Base-by-base conservation (phyloP, 2,329 filamentous ascomycete genomes). In the Penicillium hesseltinei region DNA sequence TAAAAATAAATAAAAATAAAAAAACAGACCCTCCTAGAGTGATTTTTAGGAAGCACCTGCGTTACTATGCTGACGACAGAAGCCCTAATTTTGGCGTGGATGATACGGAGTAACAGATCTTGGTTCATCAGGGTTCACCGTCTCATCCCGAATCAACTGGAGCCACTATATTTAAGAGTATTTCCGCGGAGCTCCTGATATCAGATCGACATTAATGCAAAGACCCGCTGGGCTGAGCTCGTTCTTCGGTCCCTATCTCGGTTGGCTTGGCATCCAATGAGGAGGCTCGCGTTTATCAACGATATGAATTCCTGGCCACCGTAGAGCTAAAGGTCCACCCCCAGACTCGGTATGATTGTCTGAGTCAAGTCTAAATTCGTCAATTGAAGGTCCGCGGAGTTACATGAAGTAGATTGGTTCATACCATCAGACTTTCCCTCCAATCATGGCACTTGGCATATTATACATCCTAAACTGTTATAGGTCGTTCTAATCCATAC, bases 271-370 rank as follows among this genome's bases (percentile, higher is more conserved):
- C 46, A 45, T 58, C 67, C 67, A 69, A 69, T 69, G 52, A 64
- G 59, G 60, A 33, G 27, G 40, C 57, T 19, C 21, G 25, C n/a
- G 61, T 60, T 67, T 68, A 69, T 69, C 67, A 64, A 61, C 31
- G 38, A 31, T 25, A 27, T 48, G 46, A 31, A 38, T 49, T 31
- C 17, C 19, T 54, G 36, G 15, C 29, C 25, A 23, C 9, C 19
- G 5, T 51, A 25, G 29, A 42, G 47, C n/a, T 19, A 35, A 43
- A 38, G n/a, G 8, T 29, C 39, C 44, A 51, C 33, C 36, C 21
- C 49, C 35, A 31, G 48, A 43, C 31, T 54, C 10, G 15, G 46
- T 44, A 25, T 29, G n/a, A 43, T 33, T 2, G 10, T 13, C 21
- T 45, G 3, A 15, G 13, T 13, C 27, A 45, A 53, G 17, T 11